Evolutionary conservation across 225 moss, liverwort and hornwort species (phyloP), one percentile per base, ranked within the genome.

Genomic region (Neckera pumila): DNA sequence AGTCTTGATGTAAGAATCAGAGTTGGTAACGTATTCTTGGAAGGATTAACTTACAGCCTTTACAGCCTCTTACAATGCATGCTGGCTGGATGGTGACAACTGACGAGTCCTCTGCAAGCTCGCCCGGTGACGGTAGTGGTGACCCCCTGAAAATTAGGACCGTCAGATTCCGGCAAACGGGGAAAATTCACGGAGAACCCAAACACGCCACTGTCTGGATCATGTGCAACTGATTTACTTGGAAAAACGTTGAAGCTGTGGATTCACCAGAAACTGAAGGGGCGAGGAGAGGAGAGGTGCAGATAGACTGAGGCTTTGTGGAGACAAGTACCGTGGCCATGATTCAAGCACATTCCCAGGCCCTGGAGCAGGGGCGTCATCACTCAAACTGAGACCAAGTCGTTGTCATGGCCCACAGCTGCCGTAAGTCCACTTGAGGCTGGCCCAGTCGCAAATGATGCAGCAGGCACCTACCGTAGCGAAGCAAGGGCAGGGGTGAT

Each of bases 331-430:
- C 91, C 66, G 5, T 76, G 66, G 80, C 79, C 86, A 86, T 84
- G 89, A 91, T 84, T 79, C 86, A 66, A 89, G 89, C 89, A 80
- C 87, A 84, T 80, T 66, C n/a, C n/a, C 74, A 87, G 60, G 74
- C 59, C 30, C 84, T 79, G 79, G 89, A 69, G 36, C 75, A 81
- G 88, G 83, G 78, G 63, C 57, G 78, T 67, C 86, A 86, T 80
- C 89, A 73, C 86, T 89, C 56, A 40, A 67, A 58, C 75, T 42
- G 75, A 53, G 91, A 91, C 89, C 76, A 13, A 62, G 87, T 89
- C 91, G 61, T 87, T 13, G 88, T 75, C 74, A 81, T 89, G 89
- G 91, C 80, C 89, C 89, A 85, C 88, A 91, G 71, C 63, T 86
- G 86, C 69, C 45, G 77, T 76, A 70, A 85, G 76, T 85, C 88